Base-by-base conservation (phyloP, 192 early-diverging fungal genomes). In the Backusella tuberculispora region DNA sequence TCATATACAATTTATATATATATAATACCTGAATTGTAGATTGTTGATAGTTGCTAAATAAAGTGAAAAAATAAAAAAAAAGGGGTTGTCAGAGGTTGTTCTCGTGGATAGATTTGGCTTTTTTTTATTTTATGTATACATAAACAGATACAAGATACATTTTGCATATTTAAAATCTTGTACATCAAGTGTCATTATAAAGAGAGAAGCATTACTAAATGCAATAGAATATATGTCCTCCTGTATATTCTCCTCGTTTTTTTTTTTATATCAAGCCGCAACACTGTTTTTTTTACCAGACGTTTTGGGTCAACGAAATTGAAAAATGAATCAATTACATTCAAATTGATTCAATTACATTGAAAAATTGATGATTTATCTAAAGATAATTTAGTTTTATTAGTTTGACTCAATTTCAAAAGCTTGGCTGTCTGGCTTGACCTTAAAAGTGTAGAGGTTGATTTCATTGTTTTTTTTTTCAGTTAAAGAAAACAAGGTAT, bases 31-130 rank as follows among this genome's bases (percentile, higher is more conserved):
- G 21, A 60, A 60, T 24, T 60, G 53, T 60, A 60, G 26, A 24
- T 26, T 60, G 53, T 60, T 60, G 53, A 60, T 19, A 60, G 53
- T 56, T 56, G 7, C 19, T 56, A 24, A 56, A 56, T 53, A 53
- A 21, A 53, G 48, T 19, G 48, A 19, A 19, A 19, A 53, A 53
- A 19, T 17, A 53, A 19, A 53, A 50, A 6, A 48, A 50, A 50
- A 50, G 48, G 48, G 19, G n/a, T 17, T 19, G 6, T 6, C 7
- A 48, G n/a, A 4, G 10, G 45, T 46, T 14, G 10, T 46, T 14
- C 29, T 34, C 29, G 29, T 34, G 29, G 29, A 50, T 24, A 56
- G 8, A 43, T 43, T 43, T 43, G 0, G 8, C 10, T 43, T 42
- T 42, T 42, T 42, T 42, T 43, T 43, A 43, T 9, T 43, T 2